Evolutionary conservation across 371 early-diverging fungal genomes (phyloP).

Genomic region (Mortierella polycephala): DNA sequence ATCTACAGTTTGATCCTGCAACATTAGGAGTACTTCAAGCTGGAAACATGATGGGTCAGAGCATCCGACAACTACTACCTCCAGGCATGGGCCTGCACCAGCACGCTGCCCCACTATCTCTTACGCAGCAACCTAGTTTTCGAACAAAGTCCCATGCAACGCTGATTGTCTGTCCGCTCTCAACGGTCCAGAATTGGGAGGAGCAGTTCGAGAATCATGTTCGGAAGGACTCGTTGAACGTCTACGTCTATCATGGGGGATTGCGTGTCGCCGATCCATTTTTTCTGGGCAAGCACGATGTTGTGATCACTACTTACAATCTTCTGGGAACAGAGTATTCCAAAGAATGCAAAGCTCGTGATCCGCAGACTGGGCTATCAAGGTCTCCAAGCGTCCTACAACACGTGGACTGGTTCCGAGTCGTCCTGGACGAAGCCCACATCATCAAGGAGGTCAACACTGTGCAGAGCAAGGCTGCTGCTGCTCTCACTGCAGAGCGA

Average conservation of each 20-base stretch:
- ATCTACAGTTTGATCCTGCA: background rate
- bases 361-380: slow-evolving; percentile 23
- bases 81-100: background rate
- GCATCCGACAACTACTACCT: background rate
- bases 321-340: slow-evolving; percentile 64
- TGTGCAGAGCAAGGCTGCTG: slow-evolving; percentile 63
- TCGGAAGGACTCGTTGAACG: slow-evolving; percentile 42
- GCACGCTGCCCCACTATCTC: background rate
- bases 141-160: slow-evolving; percentile 57
- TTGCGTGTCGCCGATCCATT: slow-evolving; percentile 45
- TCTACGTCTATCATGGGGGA: slow-evolving; percentile 69
- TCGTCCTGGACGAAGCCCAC: slow-evolving; percentile 75
- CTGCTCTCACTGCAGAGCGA: slow-evolving; percentile 63
- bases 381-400: slow-evolving; percentile 55
- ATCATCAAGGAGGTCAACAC: slow-evolving; percentile 72
- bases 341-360: slow-evolving; percentile 56
- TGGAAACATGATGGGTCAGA: too few relatives aligned
- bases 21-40: background rate
- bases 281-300: slow-evolving; percentile 58
- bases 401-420: slow-evolving; percentile 63
- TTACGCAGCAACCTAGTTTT: slow-evolving; percentile 11
- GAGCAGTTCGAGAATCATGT: slow-evolving; percentile 68
- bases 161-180: slow-evolving; percentile 71
- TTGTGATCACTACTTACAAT: slow-evolving; percentile 74
- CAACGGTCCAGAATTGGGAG: slow-evolving; percentile 74